Evolutionary conservation across 768 basidiomycete genomes (phyloP).

Genomic region (Suillus subluteus): DNA sequence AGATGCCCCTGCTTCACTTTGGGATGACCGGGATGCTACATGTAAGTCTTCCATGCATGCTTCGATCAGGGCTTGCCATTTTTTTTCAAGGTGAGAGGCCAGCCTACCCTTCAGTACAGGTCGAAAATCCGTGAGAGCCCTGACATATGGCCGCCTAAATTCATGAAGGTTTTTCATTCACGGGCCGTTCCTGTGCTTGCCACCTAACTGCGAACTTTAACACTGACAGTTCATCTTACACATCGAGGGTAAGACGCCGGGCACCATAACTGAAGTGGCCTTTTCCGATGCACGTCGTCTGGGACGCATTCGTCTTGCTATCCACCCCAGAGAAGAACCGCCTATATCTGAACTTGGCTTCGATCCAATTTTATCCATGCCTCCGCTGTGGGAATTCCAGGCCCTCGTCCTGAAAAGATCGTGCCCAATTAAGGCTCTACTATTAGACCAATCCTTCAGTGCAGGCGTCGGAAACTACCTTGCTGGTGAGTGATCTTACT

Average conservation of each 20-base stretch:
- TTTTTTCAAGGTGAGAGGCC: slow-evolving; percentile 47
- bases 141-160: slow-evolving; percentile 66
- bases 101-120: slow-evolving; percentile 51
- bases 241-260: slow-evolving; percentile 43
- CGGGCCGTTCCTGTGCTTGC: not conserved
- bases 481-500: slow-evolving; percentile 50
- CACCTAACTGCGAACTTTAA: not conserved
- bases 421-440: slow-evolving; percentile 74
- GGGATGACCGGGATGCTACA: slow-evolving; percentile 89
- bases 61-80: slow-evolving; percentile 1
- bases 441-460: slow-evolving; percentile 79
- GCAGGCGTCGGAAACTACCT: slow-evolving; percentile 87
- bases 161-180: slow-evolving; percentile 53
- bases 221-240: slow-evolving; percentile 62
- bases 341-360: slow-evolving; percentile 77
- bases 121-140: slow-evolving; percentile 43
- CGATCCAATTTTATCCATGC: slow-evolving; percentile 77
- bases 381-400: slow-evolving; percentile 54
- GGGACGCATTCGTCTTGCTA: slow-evolving; percentile 67
- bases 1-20: slow-evolving; percentile 74
- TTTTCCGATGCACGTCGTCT: slow-evolving; percentile 75
- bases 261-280: slow-evolving; percentile 56
- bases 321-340: slow-evolving; percentile 59
- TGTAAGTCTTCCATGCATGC: slow-evolving; percentile 33
- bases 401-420: slow-evolving; percentile 51